Evolutionary conservation across 495 filamentous ascomycete species (phyloP).

Genomic region (Aspergillus egyptiacus): DNA sequence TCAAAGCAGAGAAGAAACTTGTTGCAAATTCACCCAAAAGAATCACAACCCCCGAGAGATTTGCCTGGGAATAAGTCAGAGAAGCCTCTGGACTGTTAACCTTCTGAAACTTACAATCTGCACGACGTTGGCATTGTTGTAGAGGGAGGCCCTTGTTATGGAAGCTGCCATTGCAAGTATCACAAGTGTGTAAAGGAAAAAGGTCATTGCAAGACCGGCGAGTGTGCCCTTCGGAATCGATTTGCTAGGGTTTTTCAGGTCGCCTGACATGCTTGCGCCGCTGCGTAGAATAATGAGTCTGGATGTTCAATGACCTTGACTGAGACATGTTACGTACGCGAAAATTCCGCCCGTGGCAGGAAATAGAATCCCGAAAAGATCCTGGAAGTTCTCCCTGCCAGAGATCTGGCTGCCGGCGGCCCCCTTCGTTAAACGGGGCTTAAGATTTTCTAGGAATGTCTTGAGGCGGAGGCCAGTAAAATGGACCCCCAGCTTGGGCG

Average conservation of each 20-base stretch:
- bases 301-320: not conserved
- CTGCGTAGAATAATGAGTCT: constrained; percentile 32
- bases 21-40: constrained; percentile 78
- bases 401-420: constrained; percentile 61
- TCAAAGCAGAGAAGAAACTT: constrained; percentile 76
- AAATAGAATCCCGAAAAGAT: constrained; percentile 82
- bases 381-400: constrained; percentile 68
- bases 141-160: constrained; percentile 66
- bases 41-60: constrained; percentile 63
- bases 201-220: constrained; percentile 67
- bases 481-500: constrained; percentile 53
- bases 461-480: constrained; percentile 69
- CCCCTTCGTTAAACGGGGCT: constrained; percentile 59
- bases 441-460: constrained; percentile 67
- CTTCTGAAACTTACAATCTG: constrained; percentile 49
- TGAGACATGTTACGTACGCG: constrained; percentile 40
- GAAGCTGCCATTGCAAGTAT: constrained; percentile 77
- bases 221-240: constrained; percentile 79
- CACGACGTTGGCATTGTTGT: constrained; percentile 71
- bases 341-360: constrained; percentile 76
- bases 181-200: constrained; percentile 68
- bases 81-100: not conserved
- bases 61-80: constrained; percentile 44
- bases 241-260: constrained; percentile 76
- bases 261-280: constrained; percentile 88